Conservation (phyloP, 495 filamentous ascomycete genomes). For the Hypoxylon perforatum region DNA sequence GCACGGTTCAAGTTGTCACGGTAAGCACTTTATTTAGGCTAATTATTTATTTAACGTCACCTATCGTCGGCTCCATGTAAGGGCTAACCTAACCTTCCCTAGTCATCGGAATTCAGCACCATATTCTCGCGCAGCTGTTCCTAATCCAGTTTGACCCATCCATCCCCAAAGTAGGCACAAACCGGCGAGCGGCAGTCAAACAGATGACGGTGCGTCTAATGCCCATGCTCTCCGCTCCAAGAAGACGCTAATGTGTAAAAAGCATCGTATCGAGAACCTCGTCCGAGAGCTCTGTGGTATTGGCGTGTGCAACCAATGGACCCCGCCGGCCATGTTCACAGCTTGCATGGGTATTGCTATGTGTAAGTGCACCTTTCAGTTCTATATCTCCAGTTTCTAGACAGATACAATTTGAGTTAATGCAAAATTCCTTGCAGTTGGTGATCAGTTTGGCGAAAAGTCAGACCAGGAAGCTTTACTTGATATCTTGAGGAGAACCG, state of each 20-base stretch:
- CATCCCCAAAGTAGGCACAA: slow-evolving; percentile 49
- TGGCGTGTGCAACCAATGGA: slow-evolving; percentile 60
- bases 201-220: slow-evolving; percentile 46
- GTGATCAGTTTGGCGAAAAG: slow-evolving; percentile 56
- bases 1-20: slow-evolving; percentile 60
- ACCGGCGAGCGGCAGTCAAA: slow-evolving; percentile 42
- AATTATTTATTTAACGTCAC: not conserved
- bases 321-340: slow-evolving; percentile 65
- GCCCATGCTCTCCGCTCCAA: too few relatives aligned
- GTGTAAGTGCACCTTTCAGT: slow-evolving; percentile 47
- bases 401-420: slow-evolving; percentile 16
- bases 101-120: slow-evolving; percentile 66
- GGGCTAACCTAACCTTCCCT: slow-evolving; percentile 1
- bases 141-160: slow-evolving; percentile 56
- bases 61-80: not conserved
- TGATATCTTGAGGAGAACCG: slow-evolving; percentile 55
- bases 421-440: slow-evolving; percentile 51
- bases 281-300: slow-evolving; percentile 64
- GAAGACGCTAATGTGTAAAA: slow-evolving; percentile 6
- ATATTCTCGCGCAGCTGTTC: slow-evolving; percentile 64
- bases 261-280: slow-evolving; percentile 56
- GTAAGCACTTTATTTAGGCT: slow-evolving; percentile 42
- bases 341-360: slow-evolving; percentile 64
- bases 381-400: slow-evolving; percentile 3
- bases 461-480: slow-evolving; percentile 58